A percentile compares a stretch with the other conserved stretches of the same genome.
phyloP scores from a whole-genome alignment of 305 asterid species.

The Ilex paraguariensis region DNA sequence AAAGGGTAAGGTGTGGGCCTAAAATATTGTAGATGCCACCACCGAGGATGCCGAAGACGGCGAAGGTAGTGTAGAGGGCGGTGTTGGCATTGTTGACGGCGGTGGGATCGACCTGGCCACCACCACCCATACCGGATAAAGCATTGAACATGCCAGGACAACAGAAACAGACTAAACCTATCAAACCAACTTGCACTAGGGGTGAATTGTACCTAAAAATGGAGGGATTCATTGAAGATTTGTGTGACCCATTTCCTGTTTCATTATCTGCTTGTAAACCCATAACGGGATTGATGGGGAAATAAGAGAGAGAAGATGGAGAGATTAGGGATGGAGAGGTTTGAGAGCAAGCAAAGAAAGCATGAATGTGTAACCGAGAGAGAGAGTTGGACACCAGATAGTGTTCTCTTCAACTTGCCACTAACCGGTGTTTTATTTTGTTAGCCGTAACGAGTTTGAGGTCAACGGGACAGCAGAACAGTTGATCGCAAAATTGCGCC shows the following conservation, averaged over 20 bases:
- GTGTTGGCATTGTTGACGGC: conserved; percentile 96
- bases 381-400: no score
- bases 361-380: not conserved
- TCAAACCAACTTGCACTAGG: conserved; percentile 52
- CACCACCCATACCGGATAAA: conserved; percentile 96
- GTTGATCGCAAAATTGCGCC: no score
- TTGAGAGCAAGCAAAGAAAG: not conserved
- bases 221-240: conserved; percentile 18
- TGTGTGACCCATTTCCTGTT: conserved; percentile 19
- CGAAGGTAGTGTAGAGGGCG: conserved; percentile 90
- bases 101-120: conserved; percentile 75
- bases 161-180: conserved; percentile 87
- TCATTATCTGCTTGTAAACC: conserved; percentile 43
- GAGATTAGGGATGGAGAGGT: not conserved
- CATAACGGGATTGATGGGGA: conserved; percentile 18
- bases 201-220: conserved; percentile 75
- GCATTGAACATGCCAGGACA: conserved; percentile 98
- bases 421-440: no score
- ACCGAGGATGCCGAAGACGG: conserved; percentile 76
- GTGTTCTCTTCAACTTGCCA: no score
- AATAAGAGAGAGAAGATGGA: not conserved
- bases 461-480: no score
- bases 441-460: no score
- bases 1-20: conserved; percentile 63
- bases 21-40: conserved; percentile 91